A percentile compares a stretch with the other conserved stretches of the same genome.
Conservation (phyloP, 768 basidiomycete genomes). For the Rhizopogon roseolus region DNA sequence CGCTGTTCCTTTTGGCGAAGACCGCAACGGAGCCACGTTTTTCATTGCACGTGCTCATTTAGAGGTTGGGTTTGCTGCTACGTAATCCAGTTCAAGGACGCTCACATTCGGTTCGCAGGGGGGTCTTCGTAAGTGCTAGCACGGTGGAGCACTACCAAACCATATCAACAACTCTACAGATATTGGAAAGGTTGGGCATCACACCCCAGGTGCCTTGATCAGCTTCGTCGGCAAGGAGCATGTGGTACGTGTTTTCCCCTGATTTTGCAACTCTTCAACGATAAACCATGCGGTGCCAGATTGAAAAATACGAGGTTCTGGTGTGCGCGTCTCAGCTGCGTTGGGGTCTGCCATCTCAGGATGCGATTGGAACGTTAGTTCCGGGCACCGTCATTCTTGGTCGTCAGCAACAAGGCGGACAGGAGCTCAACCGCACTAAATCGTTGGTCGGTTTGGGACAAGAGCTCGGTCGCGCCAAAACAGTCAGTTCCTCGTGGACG, state of each 20-base stretch:
- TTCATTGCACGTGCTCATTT: constrained; percentile 22
- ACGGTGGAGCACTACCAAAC: too few relatives aligned
- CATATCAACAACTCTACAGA: constrained; percentile 12
- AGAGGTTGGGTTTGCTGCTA: background rate
- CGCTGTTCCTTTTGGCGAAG: constrained; percentile 23
- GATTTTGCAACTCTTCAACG: background rate
- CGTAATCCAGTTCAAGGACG: background rate
- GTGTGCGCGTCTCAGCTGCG: constrained; percentile 30
- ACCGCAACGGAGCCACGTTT: constrained; percentile 16
- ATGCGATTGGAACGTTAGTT: constrained; percentile 7
- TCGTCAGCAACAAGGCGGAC: constrained; percentile 8
- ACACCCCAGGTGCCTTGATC: constrained; percentile 26
- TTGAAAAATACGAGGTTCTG: constrained; percentile 28
- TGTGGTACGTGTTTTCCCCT: constrained; percentile 14
- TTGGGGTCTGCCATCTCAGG: constrained; percentile 20
- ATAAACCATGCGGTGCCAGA: constrained; percentile 11
- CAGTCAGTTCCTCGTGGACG: background rate
- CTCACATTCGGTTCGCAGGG: background rate
- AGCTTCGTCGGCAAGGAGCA: constrained; percentile 30
- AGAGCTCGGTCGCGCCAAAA: background rate
- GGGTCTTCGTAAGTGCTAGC: background rate
- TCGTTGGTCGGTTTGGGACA: background rate
- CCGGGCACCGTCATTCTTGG: constrained; percentile 28
- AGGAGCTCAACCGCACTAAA: background rate
- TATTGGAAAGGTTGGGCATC: constrained; percentile 28